Conservation (phyloP, 176 grass and related monocot genomes). For the Urochloa ruziziensis region DNA sequence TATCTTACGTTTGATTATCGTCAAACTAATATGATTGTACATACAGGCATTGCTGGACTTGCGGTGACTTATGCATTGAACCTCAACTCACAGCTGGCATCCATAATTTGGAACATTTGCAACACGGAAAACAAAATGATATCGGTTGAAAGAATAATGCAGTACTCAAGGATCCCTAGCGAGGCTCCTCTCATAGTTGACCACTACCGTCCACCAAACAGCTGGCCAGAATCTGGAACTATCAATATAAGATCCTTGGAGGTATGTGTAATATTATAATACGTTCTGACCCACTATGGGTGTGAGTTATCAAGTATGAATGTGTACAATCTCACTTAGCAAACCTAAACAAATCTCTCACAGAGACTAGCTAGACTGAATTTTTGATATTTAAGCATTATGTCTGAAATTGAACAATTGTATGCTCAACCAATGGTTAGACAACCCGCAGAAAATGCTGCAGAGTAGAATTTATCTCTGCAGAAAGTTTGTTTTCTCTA, state of each 20-base stretch:
- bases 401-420: slow-evolving; percentile 10
- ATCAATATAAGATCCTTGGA: slow-evolving; percentile 82
- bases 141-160: slow-evolving; percentile 97
- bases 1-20: neutral
- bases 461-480: neutral
- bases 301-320: neutral
- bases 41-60: slow-evolving; percentile 90
- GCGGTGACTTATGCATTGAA: slow-evolving; percentile 94
- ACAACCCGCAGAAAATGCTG: neutral
- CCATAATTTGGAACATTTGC: slow-evolving; percentile 94
- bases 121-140: slow-evolving; percentile 98
- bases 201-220: slow-evolving; percentile 40
- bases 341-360: neutral
- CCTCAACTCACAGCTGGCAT: slow-evolving; percentile 76
- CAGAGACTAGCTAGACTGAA: neutral
- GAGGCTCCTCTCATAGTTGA: slow-evolving; percentile 91
- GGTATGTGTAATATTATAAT: slow-evolving; percentile 39
- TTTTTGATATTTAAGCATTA: neutral
- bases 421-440: slow-evolving; percentile 4
- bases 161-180: slow-evolving; percentile 79
- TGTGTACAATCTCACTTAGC: neutral
- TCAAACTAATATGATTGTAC: slow-evolving; percentile 19
- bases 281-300: neutral
- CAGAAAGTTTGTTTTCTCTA: neutral
- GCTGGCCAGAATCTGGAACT: slow-evolving; percentile 80